Conservation (phyloP, 768 basidiomycete species). For the Pulveroboletus sp. region DNA sequence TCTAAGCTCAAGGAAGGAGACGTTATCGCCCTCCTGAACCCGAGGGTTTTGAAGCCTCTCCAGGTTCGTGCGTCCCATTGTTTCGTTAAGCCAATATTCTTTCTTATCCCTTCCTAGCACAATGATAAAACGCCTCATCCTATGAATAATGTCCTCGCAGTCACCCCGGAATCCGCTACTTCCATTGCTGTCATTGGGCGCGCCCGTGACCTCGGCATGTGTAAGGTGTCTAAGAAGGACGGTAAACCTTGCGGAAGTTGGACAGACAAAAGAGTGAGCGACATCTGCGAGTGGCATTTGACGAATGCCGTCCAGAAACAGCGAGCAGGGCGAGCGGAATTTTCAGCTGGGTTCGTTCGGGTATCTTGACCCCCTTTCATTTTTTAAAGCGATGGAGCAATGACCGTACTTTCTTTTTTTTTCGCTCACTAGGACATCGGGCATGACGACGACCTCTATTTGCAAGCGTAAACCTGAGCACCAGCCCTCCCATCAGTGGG, state of each 20-base stretch:
- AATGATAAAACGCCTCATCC: conserved; percentile 61
- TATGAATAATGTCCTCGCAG: conserved; percentile 73
- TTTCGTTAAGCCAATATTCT: not conserved
- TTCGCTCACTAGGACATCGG: conserved; percentile 54
- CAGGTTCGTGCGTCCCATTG: conserved; percentile 45
- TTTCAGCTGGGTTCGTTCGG: conserved; percentile 64
- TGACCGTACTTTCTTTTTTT: not conserved
- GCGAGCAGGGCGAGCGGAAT: conserved; percentile 79
- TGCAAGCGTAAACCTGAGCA: conserved; percentile 51
- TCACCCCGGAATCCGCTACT: conserved; percentile 78
- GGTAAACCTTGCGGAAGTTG: conserved; percentile 81
- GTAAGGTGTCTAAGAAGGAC: conserved; percentile 69
- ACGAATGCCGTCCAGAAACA: conserved; percentile 72
- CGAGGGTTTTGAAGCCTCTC: conserved; percentile 79
- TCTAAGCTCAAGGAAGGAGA: conserved; percentile 85
- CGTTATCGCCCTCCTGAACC: conserved; percentile 87
- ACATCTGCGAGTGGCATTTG: conserved; percentile 91
- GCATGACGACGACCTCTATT: conserved; percentile 49
- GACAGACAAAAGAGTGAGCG: conserved; percentile 85
- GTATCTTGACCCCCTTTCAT: not conserved
- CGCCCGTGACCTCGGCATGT: conserved; percentile 84
- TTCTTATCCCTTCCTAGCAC: conserved; percentile 11
- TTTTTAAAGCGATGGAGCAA: not conserved
- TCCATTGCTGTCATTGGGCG: conserved; percentile 83
- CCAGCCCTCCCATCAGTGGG: conserved; percentile 73